A percentile compares a stretch with the other conserved stretches of the same genome.
phyloP scores from a whole-genome alignment of 139 green algal genomes.

The Closterium sp. region DNA sequence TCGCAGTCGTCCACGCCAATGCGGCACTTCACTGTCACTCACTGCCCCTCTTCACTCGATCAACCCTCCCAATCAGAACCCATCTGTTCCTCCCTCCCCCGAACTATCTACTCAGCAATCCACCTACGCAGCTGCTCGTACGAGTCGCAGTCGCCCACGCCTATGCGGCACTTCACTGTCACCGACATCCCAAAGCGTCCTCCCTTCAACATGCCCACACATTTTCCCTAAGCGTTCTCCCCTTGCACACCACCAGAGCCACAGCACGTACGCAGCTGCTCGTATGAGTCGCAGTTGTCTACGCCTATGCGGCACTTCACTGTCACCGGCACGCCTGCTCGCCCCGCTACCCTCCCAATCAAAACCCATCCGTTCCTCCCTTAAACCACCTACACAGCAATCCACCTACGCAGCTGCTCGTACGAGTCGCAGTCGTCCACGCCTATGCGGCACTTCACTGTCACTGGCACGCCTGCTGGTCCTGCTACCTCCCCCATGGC shows the following conservation, averaged over 20 bases:
- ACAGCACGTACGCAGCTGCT: not conserved
- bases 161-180: slow-evolving; percentile 63
- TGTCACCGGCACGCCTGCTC: slow-evolving; percentile 48
- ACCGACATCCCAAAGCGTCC: slow-evolving; percentile 24
- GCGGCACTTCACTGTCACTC: slow-evolving; percentile 51
- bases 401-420: slow-evolving; percentile 47
- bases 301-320: slow-evolving; percentile 65
- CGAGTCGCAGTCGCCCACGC: slow-evolving; percentile 53
- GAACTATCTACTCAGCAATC: too few relatives aligned
- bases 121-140: slow-evolving; percentile 50
- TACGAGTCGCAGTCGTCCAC: slow-evolving; percentile 57
- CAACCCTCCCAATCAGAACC: too few relatives aligned
- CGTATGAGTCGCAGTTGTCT: slow-evolving; percentile 54
- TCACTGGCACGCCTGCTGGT: slow-evolving; percentile 45
- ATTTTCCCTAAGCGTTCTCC: not conserved
- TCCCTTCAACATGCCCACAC: not conserved
- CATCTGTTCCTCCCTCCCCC: too few relatives aligned
- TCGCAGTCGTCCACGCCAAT: slow-evolving; percentile 58
- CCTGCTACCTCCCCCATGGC: not conserved
- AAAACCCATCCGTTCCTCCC: too few relatives aligned
- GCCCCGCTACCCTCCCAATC: not conserved
- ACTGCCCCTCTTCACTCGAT: not conserved
- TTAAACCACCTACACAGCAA: not conserved
- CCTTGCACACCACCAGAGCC: too few relatives aligned
- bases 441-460: slow-evolving; percentile 64